Evolutionary conservation across 805 yeast species (phyloP), one percentile per base, ranked within the genome.

Genomic region (Saccharomycopsis fermentans): DNA sequence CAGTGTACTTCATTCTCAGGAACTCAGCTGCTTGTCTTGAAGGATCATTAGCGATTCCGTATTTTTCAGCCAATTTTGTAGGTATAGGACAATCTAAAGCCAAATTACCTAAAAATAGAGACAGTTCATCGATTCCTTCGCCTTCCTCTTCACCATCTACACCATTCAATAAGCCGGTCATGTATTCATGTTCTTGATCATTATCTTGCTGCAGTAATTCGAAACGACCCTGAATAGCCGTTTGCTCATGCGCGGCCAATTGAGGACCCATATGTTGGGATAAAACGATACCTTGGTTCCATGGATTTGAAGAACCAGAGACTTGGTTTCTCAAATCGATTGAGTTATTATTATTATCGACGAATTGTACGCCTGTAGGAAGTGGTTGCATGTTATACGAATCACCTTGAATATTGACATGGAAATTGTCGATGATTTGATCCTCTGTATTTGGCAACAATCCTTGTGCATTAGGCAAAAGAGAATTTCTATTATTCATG

Each of bases 61-160:
- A 84, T 65, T 80, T 80, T 50, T 73, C 71, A 39, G 86, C 72
- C 56, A 90, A 75, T 55, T 81, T 77, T 29, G 80, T 79, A 16
- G 95, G 84, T 1, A 90, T 90, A 8, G 96, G 96, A 68, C 96
- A 90, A 71, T 90, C 97, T 59, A 90, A 78, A 35, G 90, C 88
- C 68, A 90, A 79, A 67, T 90, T 90, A 58, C 96, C 96, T 16
- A 61, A 57, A 37, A 61, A 61, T n/a, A 59, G 37, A 4, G 59
- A 58, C 35, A 55, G 56, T 32, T 54, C 58, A 32, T 57, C 55
- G 14, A 59, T 59, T 1, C 54, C 47, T n/a, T 52, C 52, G 12
- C 52, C 55, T 9, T 51, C 54, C 8, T 61, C 59, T 36, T 55
- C 57, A 8, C 21, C 55, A 12, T 57, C 55, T n/a, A 27, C 55